Conservation (phyloP, 495 filamentous ascomycete genomes). For the Penicillium roqueforti region DNA sequence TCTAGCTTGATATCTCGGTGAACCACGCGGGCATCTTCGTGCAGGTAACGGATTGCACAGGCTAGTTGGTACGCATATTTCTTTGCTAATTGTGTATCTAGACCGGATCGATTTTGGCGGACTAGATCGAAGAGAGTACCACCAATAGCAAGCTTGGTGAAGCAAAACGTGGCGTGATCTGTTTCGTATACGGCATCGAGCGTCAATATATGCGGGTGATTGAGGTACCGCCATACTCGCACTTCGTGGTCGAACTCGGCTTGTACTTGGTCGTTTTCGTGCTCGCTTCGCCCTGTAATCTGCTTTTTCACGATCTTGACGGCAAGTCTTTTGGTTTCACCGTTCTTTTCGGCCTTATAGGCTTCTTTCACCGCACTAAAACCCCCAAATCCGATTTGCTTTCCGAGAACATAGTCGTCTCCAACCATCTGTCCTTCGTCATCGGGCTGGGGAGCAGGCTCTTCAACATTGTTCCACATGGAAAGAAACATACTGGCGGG, state of each 20-base stretch:
- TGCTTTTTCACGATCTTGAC: constrained; percentile 73
- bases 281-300: constrained; percentile 50
- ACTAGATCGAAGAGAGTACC: constrained; percentile 70
- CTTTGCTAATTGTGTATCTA: constrained; percentile 50
- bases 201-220: constrained; percentile 60
- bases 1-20: constrained; percentile 76
- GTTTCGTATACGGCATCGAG: constrained; percentile 67
- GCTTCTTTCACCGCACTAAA: constrained; percentile 72
- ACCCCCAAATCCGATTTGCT: constrained; percentile 65
- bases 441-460: constrained; percentile 51
- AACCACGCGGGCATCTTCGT: constrained; percentile 67
- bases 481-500: constrained; percentile 58
- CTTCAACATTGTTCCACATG: constrained; percentile 48
- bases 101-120: constrained; percentile 53
- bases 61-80: constrained; percentile 67
- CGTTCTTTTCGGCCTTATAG: constrained; percentile 56
- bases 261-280: constrained; percentile 65
- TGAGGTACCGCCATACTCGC: constrained; percentile 65
- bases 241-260: constrained; percentile 74
- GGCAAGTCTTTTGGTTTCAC: constrained; percentile 50
- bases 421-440: constrained; percentile 73
- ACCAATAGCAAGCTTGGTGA: constrained; percentile 62
- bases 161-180: constrained; percentile 69
- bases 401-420: constrained; percentile 67
- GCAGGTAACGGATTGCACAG: constrained; percentile 65